These are phyloP conservation scores for Epichloe sibirici DNA, from an alignment of 2,329 filamentous ascomycete genomes.

Conservation along the genomic window DNA sequence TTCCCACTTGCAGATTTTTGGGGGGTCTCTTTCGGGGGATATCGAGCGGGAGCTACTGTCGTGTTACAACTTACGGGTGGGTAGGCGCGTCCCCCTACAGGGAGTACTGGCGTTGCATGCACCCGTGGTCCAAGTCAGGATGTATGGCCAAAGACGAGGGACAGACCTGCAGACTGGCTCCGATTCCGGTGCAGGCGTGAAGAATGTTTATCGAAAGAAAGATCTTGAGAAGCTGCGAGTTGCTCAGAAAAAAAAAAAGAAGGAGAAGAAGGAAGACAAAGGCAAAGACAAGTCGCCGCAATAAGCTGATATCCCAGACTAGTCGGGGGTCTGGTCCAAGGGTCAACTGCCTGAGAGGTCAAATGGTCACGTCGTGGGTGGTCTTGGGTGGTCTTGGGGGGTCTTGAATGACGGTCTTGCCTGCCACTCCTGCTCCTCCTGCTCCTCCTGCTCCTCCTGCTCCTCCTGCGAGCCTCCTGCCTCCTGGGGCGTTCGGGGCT, in stretches of 20 bases:
- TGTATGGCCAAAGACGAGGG: background rate
- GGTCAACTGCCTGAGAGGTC: background rate
- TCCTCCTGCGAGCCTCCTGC: too few relatives aligned
- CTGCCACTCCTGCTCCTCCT: too few relatives aligned
- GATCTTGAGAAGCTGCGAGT: background rate
- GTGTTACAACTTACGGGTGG: background rate
- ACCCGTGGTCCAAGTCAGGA: background rate
- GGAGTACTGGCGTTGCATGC: background rate
- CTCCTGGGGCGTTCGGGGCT: too few relatives aligned
- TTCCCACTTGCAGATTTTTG: background rate
- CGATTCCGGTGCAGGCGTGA: background rate
- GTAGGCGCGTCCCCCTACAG: too few relatives aligned
- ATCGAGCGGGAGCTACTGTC: background rate
- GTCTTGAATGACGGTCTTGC: too few relatives aligned
- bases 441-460: too few relatives aligned
- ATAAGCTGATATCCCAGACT: background rate
- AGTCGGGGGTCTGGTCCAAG: background rate
- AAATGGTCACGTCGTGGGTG: background rate
- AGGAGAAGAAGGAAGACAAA: background rate
- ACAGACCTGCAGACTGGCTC: background rate
- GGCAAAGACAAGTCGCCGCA: background rate
- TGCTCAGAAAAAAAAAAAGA: background rate
- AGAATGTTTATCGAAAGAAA: background rate
- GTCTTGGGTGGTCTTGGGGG: too few relatives aligned
- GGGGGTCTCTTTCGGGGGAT: background rate